Base-by-base conservation (phyloP, 371 early-diverging fungal genomes). In the Mortierella sp. region DNA sequence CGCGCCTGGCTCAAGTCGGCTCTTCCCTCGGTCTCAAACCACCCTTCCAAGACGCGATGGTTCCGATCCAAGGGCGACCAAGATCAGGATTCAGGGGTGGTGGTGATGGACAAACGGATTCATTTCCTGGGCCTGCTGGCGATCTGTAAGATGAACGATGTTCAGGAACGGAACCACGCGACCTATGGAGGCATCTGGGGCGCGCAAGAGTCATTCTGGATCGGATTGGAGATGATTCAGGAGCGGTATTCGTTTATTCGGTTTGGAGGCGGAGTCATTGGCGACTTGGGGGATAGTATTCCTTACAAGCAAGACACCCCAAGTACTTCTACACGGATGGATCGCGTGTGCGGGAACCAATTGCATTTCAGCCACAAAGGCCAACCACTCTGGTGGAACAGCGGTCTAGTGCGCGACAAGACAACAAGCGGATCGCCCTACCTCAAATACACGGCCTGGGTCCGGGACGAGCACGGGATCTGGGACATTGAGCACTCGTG, bases 51-150 rank as follows among this genome's bases (percentile, higher is more conserved):
- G 27, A 87, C 92, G 0, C 88, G 92, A 38, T 90, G 90, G 91
- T 91, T 88, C 89, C 87, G 87, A 4, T 80, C 83, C 7, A 76
- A 82, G 18, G 86, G 90, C 2, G 81, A 89, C 4, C 93, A 94
- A 76, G 93, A 93, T 70, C 91, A 91, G 87, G 94, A 94, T 49
- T 93, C 93, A 12, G 93, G 94, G 29, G 91, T 92, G 7, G 92
- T 94, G 0, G 91, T 92, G 18, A 90, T 94, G 44, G 80, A 94
- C 83, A 94, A 94, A 63, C 75, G 71, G 14, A 87, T 78, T 24
- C 82, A 88, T 3, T 74, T 94, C 60, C 54, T 89, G 29, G 94
- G 94, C 2, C 70, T 94, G 5, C 55, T 94, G 46, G 89, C 91
- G 0, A 89, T 88, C 1, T 93, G 93, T 79, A 91, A 91, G 78